Conservation (phyloP, 768 basidiomycete species). For the Cytidiella melzeri region DNA sequence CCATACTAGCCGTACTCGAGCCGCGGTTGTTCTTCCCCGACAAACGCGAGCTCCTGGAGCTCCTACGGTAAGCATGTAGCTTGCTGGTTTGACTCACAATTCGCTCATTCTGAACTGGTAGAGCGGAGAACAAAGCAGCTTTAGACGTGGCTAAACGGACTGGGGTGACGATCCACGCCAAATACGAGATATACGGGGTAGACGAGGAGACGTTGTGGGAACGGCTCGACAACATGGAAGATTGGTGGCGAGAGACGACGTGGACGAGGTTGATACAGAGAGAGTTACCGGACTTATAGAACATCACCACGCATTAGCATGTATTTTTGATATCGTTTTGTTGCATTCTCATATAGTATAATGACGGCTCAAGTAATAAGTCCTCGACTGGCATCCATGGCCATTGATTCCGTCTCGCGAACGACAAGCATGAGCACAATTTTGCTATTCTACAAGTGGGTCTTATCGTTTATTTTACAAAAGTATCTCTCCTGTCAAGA, state of each 20-base stretch:
- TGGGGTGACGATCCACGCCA: conserved; percentile 58
- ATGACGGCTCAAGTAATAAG: too few species aligned
- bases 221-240: conserved; percentile 72
- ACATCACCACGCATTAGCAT: neutral
- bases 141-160: conserved; percentile 78
- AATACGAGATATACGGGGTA: conserved; percentile 82
- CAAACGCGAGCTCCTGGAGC: conserved; percentile 65
- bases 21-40: conserved; percentile 88
- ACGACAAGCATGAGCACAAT: too few species aligned
- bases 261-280: conserved; percentile 79
- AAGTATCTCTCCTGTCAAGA: conserved; percentile 1
- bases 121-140: conserved; percentile 80
- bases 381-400: too few species aligned
- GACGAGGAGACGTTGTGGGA: conserved; percentile 86
- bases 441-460: too few species aligned
- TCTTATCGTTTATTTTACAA: too few species aligned
- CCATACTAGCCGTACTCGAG: conserved; percentile 76
- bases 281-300: conserved; percentile 76
- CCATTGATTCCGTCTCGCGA: too few species aligned
- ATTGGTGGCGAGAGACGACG: conserved; percentile 92
- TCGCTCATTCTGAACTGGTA: conserved; percentile 20
- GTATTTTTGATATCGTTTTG: neutral
- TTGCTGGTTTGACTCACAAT: neutral
- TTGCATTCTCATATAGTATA: neutral
- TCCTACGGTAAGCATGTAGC: conserved; percentile 52